phyloP scores from a whole-genome alignment of 2,329 filamentous ascomycete genomes.

The Alternaria triticimaculans region DNA sequence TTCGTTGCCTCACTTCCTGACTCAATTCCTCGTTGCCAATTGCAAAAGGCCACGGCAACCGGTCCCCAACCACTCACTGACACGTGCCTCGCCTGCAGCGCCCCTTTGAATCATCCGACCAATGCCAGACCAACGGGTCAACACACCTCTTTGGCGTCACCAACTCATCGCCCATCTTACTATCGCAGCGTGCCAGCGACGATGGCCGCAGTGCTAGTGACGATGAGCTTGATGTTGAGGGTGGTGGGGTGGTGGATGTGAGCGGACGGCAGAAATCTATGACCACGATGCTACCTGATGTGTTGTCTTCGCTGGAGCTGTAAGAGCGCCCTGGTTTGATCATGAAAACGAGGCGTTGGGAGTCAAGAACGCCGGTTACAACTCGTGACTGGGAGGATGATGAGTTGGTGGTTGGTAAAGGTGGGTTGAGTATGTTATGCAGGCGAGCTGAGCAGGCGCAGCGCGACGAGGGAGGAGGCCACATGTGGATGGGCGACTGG shows the following conservation, averaged over 20 bases:
- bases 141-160: not conserved
- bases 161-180: constrained; percentile 6
- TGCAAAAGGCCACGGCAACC: not conserved
- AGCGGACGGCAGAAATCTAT: constrained; percentile 39
- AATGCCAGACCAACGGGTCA: constrained; percentile 14
- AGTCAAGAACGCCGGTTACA: constrained; percentile 41
- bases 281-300: constrained; percentile 39
- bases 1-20: too few relatives aligned
- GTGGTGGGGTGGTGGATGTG: not conserved
- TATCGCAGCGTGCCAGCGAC: constrained; percentile 5
- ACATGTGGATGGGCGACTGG: constrained; percentile 41
- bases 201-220: not conserved
- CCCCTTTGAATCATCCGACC: constrained; percentile 7
- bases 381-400: constrained; percentile 10
- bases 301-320: constrained; percentile 22
- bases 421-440: constrained; percentile 44
- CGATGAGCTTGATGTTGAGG: not conserved
- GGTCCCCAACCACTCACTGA: not conserved
- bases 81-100: constrained; percentile 15
- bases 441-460: constrained; percentile 39
- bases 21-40: not conserved
- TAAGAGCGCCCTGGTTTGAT: constrained; percentile 33
- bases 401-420: constrained; percentile 8
- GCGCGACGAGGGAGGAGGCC: constrained; percentile 38
- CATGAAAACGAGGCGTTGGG: constrained; percentile 45